Evolutionary conservation across 495 filamentous ascomycete genomes (phyloP).

Genomic region (Penicillium alfredii): DNA sequence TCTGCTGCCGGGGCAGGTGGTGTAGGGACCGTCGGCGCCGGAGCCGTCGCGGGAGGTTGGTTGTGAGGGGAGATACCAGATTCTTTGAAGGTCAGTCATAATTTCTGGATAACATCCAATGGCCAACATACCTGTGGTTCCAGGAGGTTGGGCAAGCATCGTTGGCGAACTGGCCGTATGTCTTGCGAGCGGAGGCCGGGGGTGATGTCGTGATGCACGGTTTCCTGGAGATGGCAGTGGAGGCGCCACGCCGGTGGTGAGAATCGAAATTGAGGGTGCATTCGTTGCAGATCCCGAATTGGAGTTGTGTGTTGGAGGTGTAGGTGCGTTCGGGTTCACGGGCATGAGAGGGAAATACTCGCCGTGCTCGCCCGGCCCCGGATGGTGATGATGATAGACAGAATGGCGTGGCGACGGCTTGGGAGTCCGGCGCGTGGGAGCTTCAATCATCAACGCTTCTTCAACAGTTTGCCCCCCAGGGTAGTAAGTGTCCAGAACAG

Average conservation of each 20-base stretch:
- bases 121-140: conserved; percentile 25
- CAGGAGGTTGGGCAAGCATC: conserved; percentile 37
- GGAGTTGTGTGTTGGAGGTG: conserved; percentile 37
- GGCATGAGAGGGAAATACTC: conserved; percentile 94
- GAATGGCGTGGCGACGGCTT: conserved; percentile 65
- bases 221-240: conserved; percentile 78
- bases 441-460: conserved; percentile 87
- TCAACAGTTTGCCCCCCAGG: conserved; percentile 84
- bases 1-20: conserved; percentile 35
- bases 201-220: conserved; percentile 41
- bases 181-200: conserved; percentile 45
- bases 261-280: conserved; percentile 62
- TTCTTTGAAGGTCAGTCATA: conserved; percentile 26
- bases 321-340: conserved; percentile 30
- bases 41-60: conserved; percentile 13
- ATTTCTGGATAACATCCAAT: background rate
- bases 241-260: conserved; percentile 74
- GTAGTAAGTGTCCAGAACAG: conserved; percentile 76
- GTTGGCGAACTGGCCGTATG: conserved; percentile 82
- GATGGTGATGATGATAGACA: conserved; percentile 48
- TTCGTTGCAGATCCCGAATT: conserved; percentile 23
- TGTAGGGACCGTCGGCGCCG: conserved; percentile 30
- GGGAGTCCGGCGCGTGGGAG: conserved; percentile 76
- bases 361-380: conserved; percentile 67
- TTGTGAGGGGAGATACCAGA: conserved; percentile 18